These are phyloP conservation scores for Pseudogymnoascus sp. DNA, from an alignment of 2,329 filamentous ascomycete genomes.

Conservation along the genomic window DNA sequence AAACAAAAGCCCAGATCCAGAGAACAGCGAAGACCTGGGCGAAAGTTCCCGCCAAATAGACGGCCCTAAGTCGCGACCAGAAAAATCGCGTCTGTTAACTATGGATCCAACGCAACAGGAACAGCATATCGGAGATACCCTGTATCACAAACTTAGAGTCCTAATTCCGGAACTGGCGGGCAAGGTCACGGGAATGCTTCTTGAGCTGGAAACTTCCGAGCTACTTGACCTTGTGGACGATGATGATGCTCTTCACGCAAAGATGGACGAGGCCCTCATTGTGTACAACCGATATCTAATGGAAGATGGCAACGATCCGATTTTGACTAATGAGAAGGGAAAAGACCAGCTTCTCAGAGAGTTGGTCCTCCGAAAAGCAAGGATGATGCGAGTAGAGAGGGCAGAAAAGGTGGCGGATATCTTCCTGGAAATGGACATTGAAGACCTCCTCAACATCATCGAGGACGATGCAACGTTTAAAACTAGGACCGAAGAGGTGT, in stretches of 20 bases:
- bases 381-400: background rate
- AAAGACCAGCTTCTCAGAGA: background rate
- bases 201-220: background rate
- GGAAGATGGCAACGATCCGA: background rate
- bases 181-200: background rate
- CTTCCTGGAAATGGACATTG: slow-evolving; percentile 5
- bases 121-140: background rate
- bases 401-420: slow-evolving; percentile 2
- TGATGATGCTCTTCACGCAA: background rate
- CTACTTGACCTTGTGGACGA: background rate
- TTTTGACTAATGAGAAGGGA: background rate
- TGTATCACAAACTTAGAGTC: background rate
- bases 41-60: background rate
- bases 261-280: background rate
- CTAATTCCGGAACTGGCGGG: background rate
- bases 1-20: background rate
- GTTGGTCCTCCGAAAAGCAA: background rate
- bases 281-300: background rate
- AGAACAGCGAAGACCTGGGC: background rate
- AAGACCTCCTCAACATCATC: background rate
- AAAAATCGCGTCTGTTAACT: background rate
- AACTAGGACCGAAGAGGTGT: slow-evolving; percentile 1
- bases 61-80: background rate
- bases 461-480: background rate
- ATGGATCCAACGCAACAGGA: background rate